Conservation (phyloP, 1,284 basidiomycete species). For the Cerioporus squamosus region DNA sequence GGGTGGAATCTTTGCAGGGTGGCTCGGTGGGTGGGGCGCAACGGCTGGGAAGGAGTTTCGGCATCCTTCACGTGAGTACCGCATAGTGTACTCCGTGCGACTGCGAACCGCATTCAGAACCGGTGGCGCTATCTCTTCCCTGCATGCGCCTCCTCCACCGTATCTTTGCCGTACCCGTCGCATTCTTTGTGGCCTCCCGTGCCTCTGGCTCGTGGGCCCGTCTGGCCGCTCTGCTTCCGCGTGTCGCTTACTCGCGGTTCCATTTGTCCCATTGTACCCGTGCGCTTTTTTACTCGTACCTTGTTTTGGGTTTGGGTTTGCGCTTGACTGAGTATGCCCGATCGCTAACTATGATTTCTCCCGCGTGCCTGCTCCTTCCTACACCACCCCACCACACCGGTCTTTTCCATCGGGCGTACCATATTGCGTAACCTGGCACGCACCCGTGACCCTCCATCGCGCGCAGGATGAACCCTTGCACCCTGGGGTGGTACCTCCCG, state of each 20-base stretch:
- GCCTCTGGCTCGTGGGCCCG: neutral
- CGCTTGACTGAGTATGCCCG: conserved; percentile 28
- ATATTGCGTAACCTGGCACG: neutral
- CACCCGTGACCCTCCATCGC: conserved; percentile 8
- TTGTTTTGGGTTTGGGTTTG: conserved; percentile 1
- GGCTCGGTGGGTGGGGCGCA: neutral
- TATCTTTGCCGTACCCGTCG: neutral
- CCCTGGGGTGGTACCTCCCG: conserved; percentile 93
- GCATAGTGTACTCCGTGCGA: conserved; percentile 1
- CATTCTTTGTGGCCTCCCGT: neutral
- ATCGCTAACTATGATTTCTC: conserved; percentile 15
- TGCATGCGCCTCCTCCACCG: conserved; percentile 1
- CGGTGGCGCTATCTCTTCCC: conserved; percentile 10
- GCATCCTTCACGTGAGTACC: conserved; percentile 5
- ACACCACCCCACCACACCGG: neutral
- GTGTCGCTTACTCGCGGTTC: neutral
- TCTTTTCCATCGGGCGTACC: neutral
- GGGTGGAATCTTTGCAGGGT: neutral
- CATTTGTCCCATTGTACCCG: neutral
- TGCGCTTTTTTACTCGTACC: neutral
- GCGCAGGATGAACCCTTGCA: conserved; percentile 90
- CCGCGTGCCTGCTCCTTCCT: neutral
- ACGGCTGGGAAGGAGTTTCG: neutral
- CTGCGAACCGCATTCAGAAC: conserved; percentile 1
- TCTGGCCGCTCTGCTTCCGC: neutral